Evolutionary conservation across 805 yeast genomes (phyloP).

Genomic region (Metschnikowia hibisci): DNA sequence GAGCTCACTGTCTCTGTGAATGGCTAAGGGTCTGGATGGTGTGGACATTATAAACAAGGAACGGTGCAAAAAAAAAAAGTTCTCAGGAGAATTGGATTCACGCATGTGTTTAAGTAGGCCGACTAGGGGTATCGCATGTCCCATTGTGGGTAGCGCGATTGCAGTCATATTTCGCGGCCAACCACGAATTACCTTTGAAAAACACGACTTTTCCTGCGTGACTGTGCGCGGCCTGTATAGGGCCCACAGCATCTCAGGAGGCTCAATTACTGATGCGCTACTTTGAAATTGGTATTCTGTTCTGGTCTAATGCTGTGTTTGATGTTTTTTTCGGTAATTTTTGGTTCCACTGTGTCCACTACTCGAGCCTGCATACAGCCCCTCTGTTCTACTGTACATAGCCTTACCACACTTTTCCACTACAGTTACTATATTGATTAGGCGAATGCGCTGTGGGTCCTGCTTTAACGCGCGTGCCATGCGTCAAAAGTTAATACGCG

Average conservation of each 20-base stretch:
- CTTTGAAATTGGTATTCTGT: too few relatives aligned
- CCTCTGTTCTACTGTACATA: too few relatives aligned
- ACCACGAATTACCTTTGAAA: conserved; percentile 1
- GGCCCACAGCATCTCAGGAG: neutral
- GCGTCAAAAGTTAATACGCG: too few relatives aligned
- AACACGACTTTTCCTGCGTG: conserved; percentile 6
- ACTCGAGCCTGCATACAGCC: too few relatives aligned
- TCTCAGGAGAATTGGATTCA: neutral
- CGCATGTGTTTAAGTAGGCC: conserved; percentile 1
- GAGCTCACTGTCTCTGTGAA: conserved; percentile 14
- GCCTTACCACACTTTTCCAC: too few relatives aligned
- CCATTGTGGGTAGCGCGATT: conserved; percentile 2
- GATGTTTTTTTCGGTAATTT: too few relatives aligned
- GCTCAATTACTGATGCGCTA: neutral
- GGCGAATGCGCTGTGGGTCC: too few relatives aligned
- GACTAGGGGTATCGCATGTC: neutral
- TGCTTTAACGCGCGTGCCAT: too few relatives aligned
- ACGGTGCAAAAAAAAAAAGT: neutral
- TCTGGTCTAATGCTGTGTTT: too few relatives aligned
- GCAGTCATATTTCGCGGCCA: conserved; percentile 3
- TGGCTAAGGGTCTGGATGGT: conserved; percentile 16
- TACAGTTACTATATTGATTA: too few relatives aligned
- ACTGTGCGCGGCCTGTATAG: conserved; percentile 1
- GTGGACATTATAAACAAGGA: conserved; percentile 9
- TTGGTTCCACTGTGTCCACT: too few relatives aligned